Evolutionary conservation across 1,284 basidiomycete species (phyloP).

Genomic region (Trichosporon coremiiforme): DNA sequence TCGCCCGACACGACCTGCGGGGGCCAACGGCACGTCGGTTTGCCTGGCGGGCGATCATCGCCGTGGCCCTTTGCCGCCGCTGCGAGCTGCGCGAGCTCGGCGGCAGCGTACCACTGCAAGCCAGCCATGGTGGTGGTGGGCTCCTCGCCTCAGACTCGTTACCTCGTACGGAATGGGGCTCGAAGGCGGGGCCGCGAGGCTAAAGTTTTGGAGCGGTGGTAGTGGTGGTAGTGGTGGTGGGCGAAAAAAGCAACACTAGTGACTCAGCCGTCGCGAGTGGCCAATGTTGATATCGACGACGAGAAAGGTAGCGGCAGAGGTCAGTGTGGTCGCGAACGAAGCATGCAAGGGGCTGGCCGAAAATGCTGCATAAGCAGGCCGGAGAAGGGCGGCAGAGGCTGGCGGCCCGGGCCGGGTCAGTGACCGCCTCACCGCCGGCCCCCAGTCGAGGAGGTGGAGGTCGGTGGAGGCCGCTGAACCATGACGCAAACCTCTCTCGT

Average conservation of each 20-base stretch:
- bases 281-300: background rate
- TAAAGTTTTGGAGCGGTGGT: background rate
- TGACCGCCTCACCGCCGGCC: background rate
- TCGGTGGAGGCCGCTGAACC: background rate
- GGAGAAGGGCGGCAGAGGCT: background rate
- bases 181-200: background rate
- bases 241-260: background rate
- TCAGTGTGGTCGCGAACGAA: constrained; percentile 17
- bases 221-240: background rate
- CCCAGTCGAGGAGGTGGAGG: background rate
- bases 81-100: constrained; percentile 18
- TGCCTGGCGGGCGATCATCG: constrained; percentile 17
- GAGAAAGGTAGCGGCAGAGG: background rate
- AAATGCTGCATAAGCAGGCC: constrained; percentile 10
- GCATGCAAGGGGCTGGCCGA: background rate
- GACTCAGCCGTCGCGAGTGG: background rate
- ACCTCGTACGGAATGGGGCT: background rate
- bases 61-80: constrained; percentile 19
- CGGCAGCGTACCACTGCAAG: constrained; percentile 27
- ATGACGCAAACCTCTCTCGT: background rate
- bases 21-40: constrained; percentile 43
- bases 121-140: constrained; percentile 20
- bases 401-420: background rate
- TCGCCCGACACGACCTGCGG: constrained; percentile 58
- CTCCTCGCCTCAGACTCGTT: background rate